Percentiles rank a stretch among this genome's conserved stretches.
Conservation (phyloP, 208 protist genomes). For the Crithidia bombi region DNA sequence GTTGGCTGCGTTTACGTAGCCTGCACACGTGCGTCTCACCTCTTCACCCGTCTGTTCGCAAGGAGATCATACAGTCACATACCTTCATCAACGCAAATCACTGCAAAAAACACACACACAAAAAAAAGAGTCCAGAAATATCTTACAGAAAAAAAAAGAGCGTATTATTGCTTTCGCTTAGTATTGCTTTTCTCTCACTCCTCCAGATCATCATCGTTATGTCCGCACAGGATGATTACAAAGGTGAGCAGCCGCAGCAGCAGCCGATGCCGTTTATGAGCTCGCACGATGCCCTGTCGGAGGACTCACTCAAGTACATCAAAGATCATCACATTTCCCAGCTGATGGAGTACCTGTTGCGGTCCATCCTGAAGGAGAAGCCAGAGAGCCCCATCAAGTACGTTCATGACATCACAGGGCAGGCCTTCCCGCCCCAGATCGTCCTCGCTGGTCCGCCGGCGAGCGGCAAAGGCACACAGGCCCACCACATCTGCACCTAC, state of each 20-base stretch:
- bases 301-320: constrained; percentile 78
- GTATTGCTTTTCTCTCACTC: too few relatives aligned
- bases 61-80: too few relatives aligned
- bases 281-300: constrained; percentile 45
- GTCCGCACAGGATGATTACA: constrained; percentile 9
- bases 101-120: too few relatives aligned
- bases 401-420: constrained; percentile 57
- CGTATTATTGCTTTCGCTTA: too few relatives aligned
- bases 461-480: constrained; percentile 85
- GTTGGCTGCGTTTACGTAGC: too few relatives aligned
- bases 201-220: too few relatives aligned
- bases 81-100: too few relatives aligned
- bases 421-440: constrained; percentile 66
- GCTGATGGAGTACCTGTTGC: constrained; percentile 86
- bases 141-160: too few relatives aligned
- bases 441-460: constrained; percentile 84
- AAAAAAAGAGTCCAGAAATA: too few relatives aligned
- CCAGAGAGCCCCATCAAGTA: constrained; percentile 68
- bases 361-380: constrained; percentile 63
- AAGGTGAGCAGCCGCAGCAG: constrained; percentile 1
- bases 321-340: constrained; percentile 76
- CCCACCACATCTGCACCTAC: constrained; percentile 55
- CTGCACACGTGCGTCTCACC: too few relatives aligned
- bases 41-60: too few relatives aligned
- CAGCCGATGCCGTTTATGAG: constrained; percentile 18